A percentile compares a stretch with the other conserved stretches of the same genome.
These are phyloP conservation scores for Penicillium sp. DNA, from an alignment of 2,329 filamentous ascomycete genomes.

Conservation along the genomic window DNA sequence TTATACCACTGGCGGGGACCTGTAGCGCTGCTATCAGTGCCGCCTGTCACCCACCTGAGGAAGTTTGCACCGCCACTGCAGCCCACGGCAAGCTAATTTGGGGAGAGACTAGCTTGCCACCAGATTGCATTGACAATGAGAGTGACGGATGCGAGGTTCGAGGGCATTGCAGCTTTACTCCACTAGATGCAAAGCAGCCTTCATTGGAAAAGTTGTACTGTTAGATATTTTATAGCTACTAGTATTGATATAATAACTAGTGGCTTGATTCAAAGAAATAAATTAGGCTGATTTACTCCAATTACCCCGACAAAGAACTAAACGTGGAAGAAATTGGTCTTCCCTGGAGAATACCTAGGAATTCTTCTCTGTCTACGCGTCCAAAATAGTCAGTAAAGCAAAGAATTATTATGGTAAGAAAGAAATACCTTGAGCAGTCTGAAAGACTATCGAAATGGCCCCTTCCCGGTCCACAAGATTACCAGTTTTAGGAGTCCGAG, in stretches of 20 bases:
- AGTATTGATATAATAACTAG: neutral
- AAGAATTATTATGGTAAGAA: neutral
- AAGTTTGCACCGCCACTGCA: neutral
- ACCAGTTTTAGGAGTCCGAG: constrained; percentile 25
- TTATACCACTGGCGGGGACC: constrained; percentile 29
- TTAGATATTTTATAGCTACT: too few relatives aligned
- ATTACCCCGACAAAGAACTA: neutral
- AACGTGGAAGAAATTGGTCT: neutral
- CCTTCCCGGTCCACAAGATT: constrained; percentile 18
- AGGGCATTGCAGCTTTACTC: constrained; percentile 5
- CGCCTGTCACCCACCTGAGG: constrained; percentile 12
- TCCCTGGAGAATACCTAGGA: constrained; percentile 14
- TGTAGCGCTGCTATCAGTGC: constrained; percentile 37
- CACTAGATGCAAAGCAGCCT: neutral
- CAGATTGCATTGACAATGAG: too few relatives aligned
- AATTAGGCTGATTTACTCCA: neutral
- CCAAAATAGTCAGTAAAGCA: neutral
- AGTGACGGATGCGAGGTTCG: too few relatives aligned
- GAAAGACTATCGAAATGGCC: constrained; percentile 28
- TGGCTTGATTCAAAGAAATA: neutral
- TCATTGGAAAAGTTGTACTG: too few relatives aligned
- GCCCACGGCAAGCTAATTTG: neutral
- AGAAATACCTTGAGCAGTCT: constrained; percentile 22
- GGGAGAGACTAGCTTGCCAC: neutral
- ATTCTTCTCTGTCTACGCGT: constrained; percentile 19